Conservation (phyloP, 768 basidiomycete genomes). For the Xerocomus brunneocitrinus region DNA sequence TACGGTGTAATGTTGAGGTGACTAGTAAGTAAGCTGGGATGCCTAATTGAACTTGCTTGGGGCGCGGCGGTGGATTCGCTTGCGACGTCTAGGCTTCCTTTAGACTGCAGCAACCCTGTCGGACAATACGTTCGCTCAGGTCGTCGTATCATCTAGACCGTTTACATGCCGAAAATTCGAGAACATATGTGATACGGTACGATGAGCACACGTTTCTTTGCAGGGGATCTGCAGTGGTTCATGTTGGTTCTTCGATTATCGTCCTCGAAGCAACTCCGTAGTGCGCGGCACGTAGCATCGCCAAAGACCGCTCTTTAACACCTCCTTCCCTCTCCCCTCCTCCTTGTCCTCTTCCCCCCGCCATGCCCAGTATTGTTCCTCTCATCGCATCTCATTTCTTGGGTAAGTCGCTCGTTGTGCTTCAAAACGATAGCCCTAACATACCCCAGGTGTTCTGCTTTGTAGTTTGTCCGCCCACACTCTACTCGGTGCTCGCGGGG, state of each 20-base stretch:
- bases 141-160: too few relatives aligned
- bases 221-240: slow-evolving; percentile 6
- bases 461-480: slow-evolving; percentile 26
- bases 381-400: slow-evolving; percentile 27
- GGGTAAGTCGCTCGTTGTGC: slow-evolving; percentile 9
- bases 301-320: slow-evolving; percentile 14
- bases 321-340: not conserved
- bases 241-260: slow-evolving; percentile 27
- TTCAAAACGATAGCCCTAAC: slow-evolving; percentile 4
- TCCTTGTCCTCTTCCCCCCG: not conserved
- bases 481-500: not conserved
- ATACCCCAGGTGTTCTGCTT: slow-evolving; percentile 26
- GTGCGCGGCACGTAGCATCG: slow-evolving; percentile 25
- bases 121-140: too few relatives aligned
- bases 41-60: too few relatives aligned
- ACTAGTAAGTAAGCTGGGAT: too few relatives aligned
- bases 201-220: not conserved
- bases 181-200: too few relatives aligned
- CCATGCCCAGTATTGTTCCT: slow-evolving; percentile 16
- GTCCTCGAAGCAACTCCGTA: slow-evolving; percentile 30
- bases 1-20: too few relatives aligned
- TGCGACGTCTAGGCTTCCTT: too few relatives aligned
- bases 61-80: too few relatives aligned
- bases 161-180: too few relatives aligned
- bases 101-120: too few relatives aligned